phyloP scores from a whole-genome alignment of 2,329 filamentous ascomycete genomes.

The Beauveria medogensis region DNA sequence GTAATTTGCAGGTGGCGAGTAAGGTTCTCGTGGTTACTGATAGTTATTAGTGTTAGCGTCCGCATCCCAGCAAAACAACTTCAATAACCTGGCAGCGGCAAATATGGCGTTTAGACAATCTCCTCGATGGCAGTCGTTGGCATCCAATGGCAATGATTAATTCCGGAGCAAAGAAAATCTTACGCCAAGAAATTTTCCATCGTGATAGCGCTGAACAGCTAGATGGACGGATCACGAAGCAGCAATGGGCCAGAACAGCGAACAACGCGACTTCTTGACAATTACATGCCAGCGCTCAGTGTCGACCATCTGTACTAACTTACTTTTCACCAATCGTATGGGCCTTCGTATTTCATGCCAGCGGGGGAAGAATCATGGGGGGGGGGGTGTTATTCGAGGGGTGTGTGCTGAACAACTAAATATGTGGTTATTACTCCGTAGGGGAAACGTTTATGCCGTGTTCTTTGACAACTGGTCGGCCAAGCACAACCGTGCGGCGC shows the following conservation, averaged over 20 bases:
- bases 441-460: background rate
- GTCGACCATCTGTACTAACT: background rate
- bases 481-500: background rate
- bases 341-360: slow-evolving; percentile 6
- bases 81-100: background rate
- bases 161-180: no score
- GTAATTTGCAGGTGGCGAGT: background rate
- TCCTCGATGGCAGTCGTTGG: background rate
- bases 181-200: no score
- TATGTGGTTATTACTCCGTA: background rate
- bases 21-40: background rate
- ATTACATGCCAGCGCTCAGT: background rate
- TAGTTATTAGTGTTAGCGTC: background rate
- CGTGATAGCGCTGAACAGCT: background rate
- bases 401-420: background rate
- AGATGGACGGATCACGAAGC: background rate
- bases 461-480: background rate
- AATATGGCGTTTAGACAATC: background rate
- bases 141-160: no score
- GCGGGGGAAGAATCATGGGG: background rate
- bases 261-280: background rate
- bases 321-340: background rate
- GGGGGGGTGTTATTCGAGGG: background rate
- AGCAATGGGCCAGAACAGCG: background rate
- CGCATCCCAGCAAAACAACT: background rate